Evolutionary conservation across 2,329 filamentous ascomycete genomes (phyloP).

Genomic region (Bipolaris cookei): DNA sequence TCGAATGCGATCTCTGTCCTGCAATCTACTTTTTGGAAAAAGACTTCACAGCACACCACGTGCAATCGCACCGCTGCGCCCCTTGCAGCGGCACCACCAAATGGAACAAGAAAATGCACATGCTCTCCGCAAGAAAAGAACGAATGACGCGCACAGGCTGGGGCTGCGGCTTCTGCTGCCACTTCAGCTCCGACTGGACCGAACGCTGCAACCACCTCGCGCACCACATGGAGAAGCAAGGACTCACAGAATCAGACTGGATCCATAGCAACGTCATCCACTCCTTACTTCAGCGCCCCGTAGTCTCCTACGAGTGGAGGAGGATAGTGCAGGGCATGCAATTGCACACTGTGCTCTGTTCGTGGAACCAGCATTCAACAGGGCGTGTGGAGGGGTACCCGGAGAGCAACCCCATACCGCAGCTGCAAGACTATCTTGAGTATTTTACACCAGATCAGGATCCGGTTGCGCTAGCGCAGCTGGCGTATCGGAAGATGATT

Average conservation of each 20-base stretch:
- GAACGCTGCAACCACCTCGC: constrained; percentile 71
- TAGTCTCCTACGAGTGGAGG: constrained; percentile 63
- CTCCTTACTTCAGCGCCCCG: constrained; percentile 67
- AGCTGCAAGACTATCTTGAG: constrained; percentile 42
- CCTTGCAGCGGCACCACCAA: constrained; percentile 39
- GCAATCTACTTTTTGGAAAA: constrained; percentile 70
- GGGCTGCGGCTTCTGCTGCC: constrained; percentile 71
- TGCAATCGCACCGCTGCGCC: constrained; percentile 65
- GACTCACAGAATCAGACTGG: constrained; percentile 66
- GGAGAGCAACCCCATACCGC: constrained; percentile 23
- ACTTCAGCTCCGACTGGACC: constrained; percentile 65
- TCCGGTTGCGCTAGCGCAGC: constrained; percentile 25
- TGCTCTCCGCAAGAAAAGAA: constrained; percentile 49
- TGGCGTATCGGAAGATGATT: constrained; percentile 31
- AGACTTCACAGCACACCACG: constrained; percentile 69
- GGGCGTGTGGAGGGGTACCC: constrained; percentile 42
- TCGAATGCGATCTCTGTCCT: constrained; percentile 68
- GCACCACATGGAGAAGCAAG: constrained; percentile 63
- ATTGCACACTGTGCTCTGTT: constrained; percentile 19
- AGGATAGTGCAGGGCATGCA: constrained; percentile 25
- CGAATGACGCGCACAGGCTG: constrained; percentile 61
- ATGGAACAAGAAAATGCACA: constrained; percentile 59
- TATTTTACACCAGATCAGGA: constrained; percentile 29
- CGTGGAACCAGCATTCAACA: constrained; percentile 34
- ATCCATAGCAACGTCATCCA: constrained; percentile 70